Percentiles rank a stretch among this genome's conserved stretches.
Conservation (phyloP, 83 land plant species). For the Thuja plicata region DNA sequence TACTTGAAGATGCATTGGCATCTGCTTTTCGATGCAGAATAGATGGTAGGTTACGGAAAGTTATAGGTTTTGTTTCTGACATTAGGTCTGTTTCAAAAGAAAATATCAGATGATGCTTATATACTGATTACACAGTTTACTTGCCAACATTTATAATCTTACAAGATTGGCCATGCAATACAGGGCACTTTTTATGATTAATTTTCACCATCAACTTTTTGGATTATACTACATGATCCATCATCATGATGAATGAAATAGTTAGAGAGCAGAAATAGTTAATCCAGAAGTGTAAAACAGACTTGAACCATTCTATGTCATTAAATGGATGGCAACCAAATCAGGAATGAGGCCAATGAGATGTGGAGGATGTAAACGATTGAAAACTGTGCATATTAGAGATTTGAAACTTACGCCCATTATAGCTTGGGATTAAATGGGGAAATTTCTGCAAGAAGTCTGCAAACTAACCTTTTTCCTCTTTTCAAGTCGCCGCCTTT, state of each 20-base stretch:
- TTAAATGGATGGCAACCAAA: no score
- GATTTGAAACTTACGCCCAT: not conserved
- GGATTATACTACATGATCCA: no score
- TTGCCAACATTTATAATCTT: not conserved
- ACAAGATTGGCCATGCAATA: no score
- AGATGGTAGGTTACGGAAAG: not conserved
- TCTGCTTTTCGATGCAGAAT: not conserved
- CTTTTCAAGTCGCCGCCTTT: no score
- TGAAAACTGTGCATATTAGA: not conserved
- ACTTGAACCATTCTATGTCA: no score
- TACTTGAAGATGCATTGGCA: not conserved
- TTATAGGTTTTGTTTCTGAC: not conserved
- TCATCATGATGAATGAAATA: no score
- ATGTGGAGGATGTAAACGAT: not conserved
- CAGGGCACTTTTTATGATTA: no score
- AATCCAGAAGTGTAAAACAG: no score
- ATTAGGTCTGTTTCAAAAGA: not conserved
- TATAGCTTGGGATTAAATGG: not conserved
- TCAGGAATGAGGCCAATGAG: not conserved
- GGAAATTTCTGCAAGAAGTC: no score
- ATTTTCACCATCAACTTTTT: no score
- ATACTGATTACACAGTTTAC: not conserved
- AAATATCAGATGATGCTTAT: not conserved
- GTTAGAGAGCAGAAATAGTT: no score
- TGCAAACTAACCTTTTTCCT: not conserved